A percentile compares a stretch with the other conserved stretches of the same genome.
phyloP scores from a whole-genome alignment of 2,329 filamentous ascomycete species.

The Chaetomiaceae sp. region DNA sequence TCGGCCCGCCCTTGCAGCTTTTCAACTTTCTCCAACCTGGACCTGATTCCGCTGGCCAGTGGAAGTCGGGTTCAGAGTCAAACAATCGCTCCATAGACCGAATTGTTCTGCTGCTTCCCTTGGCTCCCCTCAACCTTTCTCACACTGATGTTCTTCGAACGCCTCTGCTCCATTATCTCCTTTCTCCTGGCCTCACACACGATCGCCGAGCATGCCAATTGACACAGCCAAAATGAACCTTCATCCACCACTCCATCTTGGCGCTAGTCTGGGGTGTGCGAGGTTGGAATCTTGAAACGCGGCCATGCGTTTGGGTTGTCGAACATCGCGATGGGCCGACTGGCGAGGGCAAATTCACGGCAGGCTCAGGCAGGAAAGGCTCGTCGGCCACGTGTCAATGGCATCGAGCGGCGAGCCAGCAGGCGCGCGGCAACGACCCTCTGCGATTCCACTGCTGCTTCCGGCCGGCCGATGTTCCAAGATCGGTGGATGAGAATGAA shows the following conservation, averaged over 20 bases:
- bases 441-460: not conserved
- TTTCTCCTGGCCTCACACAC: not conserved
- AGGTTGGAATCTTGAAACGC: not conserved
- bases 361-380: not conserved
- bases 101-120: too few species aligned
- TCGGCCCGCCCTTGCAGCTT: not conserved
- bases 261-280: not conserved
- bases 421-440: constrained; percentile 11
- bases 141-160: not conserved
- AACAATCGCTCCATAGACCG: too few species aligned
- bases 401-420: not conserved
- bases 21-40: too few species aligned
- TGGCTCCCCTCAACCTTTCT: too few species aligned
- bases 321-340: too few species aligned
- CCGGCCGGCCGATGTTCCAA: not conserved
- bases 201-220: not conserved
- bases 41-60: too few species aligned
- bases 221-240: not conserved
- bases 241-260: not conserved
- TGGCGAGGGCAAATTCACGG: too few species aligned
- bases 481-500: not conserved
- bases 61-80: too few species aligned
- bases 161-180: not conserved
- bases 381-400: constrained; percentile 8
- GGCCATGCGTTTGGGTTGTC: not conserved